These are phyloP conservation scores for Candida hungchunana DNA, from an alignment of 805 yeast genomes.

Conservation along the genomic window DNA sequence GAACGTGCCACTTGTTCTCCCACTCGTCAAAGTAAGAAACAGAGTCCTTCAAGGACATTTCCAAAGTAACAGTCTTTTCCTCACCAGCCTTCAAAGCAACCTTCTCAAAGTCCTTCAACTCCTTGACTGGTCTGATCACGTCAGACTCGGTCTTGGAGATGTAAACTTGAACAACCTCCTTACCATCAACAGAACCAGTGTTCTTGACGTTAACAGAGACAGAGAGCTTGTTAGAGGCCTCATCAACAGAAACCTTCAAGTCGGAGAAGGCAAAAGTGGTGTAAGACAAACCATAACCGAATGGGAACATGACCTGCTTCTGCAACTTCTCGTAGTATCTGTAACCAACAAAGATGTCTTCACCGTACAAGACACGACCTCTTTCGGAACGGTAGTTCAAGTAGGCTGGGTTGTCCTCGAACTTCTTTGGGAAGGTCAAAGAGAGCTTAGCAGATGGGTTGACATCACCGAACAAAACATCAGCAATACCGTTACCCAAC, in stretches of 20 bases:
- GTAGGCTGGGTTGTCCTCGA: conserved; percentile 56
- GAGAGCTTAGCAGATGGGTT: conserved; percentile 60
- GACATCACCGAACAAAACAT: conserved; percentile 54
- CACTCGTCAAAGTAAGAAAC: conserved; percentile 51
- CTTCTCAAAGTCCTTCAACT: conserved; percentile 55
- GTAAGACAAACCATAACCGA: conserved; percentile 62
- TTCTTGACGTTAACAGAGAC: conserved; percentile 42
- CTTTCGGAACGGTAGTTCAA: conserved; percentile 46
- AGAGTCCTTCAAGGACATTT: conserved; percentile 41
- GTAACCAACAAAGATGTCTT: conserved; percentile 63
- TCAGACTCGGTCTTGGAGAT: conserved; percentile 34
- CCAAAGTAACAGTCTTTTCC: conserved; percentile 33
- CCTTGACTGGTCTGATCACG: conserved; percentile 50
- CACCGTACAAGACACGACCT: conserved; percentile 57
- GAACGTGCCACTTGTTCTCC: conserved; percentile 45
- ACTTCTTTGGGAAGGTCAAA: conserved; percentile 47
- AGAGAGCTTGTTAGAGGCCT: conserved; percentile 21
- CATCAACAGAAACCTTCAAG: conserved; percentile 31
- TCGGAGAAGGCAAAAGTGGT: conserved; percentile 43
- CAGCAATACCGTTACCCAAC: conserved; percentile 56
- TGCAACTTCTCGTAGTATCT: conserved; percentile 52
- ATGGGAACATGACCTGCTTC: conserved; percentile 49
- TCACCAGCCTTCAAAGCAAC: conserved; percentile 43
- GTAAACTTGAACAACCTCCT: conserved; percentile 55
- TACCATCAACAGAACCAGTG: conserved; percentile 46